Percentiles rank a stretch among this genome's conserved stretches.
Conservation (phyloP, 345 rosid genomes). For the Moricandia moricandioides region DNA sequence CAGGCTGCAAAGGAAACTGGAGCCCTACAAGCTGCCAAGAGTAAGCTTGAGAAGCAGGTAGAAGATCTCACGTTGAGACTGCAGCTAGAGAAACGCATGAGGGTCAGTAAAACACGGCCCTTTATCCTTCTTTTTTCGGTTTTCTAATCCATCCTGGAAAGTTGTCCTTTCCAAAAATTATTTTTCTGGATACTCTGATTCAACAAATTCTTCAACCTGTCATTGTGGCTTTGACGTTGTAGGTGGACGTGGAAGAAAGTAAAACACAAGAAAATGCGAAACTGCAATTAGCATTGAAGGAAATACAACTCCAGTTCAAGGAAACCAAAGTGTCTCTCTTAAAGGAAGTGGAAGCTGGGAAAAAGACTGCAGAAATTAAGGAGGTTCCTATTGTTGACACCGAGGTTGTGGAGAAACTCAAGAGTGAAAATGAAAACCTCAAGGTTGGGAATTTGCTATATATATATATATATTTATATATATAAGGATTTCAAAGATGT, state of each 20-base stretch:
- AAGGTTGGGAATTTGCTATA: slow-evolving; percentile 50
- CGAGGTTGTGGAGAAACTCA: slow-evolving; percentile 65
- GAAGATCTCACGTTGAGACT: slow-evolving; percentile 82
- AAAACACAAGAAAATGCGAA: slow-evolving; percentile 70
- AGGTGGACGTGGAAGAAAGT: slow-evolving; percentile 86
- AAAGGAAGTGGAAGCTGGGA: slow-evolving; percentile 75
- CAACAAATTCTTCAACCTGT: slow-evolving; percentile 3
- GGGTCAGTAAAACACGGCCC: slow-evolving; percentile 44
- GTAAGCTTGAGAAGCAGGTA: slow-evolving; percentile 84
- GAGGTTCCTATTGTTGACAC: slow-evolving; percentile 74
- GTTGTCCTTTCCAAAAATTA: not conserved
- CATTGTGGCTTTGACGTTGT: slow-evolving; percentile 26
- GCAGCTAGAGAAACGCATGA: slow-evolving; percentile 78
- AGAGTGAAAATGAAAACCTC: slow-evolving; percentile 73
- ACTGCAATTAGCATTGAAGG: not conserved
- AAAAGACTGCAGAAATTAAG: slow-evolving; percentile 55
- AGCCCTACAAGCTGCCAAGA: slow-evolving; percentile 95
- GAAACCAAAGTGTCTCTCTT: slow-evolving; percentile 9
- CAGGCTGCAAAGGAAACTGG: slow-evolving; percentile 97
- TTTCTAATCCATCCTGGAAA: not conserved
- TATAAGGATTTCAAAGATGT: not conserved
- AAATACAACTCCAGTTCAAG: not conserved
- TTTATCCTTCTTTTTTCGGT: not conserved
- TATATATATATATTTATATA: not conserved
- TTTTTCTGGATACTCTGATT: slow-evolving; percentile 11